Conservation (phyloP, 331 rosid species). For the Pyrus hybrid region DNA sequence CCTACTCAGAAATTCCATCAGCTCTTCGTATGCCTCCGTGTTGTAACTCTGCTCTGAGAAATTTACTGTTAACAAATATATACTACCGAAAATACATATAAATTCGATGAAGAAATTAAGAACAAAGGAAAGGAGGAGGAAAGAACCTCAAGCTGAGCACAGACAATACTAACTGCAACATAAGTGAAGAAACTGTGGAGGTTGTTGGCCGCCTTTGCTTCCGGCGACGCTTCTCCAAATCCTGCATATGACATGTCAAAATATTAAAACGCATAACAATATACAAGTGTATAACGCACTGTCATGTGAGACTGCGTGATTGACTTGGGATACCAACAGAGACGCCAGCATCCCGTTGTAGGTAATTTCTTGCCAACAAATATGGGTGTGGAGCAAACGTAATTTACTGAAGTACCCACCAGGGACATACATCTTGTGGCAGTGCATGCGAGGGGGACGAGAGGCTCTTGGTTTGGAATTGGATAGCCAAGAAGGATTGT, state of each 20-base stretch:
- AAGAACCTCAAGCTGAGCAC: constrained; percentile 85
- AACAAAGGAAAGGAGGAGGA: neutral
- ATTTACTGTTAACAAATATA: constrained; percentile 3
- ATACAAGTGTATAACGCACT: neutral
- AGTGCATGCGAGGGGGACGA: constrained; percentile 39
- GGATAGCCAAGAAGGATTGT: constrained; percentile 24
- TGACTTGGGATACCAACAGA: neutral
- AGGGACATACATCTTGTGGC: constrained; percentile 86
- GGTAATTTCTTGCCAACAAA: neutral
- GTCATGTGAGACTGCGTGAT: neutral
- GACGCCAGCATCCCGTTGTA: neutral
- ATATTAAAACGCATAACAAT: neutral
- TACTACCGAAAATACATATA: neutral
- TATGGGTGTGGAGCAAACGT: neutral
- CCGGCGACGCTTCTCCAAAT: constrained; percentile 92
- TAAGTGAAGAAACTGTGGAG: constrained; percentile 84
- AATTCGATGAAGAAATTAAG: neutral
- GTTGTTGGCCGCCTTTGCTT: constrained; percentile 73
- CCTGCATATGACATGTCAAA: constrained; percentile 38
- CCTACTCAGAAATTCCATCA: constrained; percentile 62
- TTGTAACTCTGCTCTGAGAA: constrained; percentile 65
- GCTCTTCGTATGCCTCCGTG: constrained; percentile 70
- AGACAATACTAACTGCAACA: constrained; percentile 64
- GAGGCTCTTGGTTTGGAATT: constrained; percentile 29
- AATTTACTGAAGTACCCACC: constrained; percentile 37